Evolutionary conservation across 2,329 filamentous ascomycete genomes (phyloP), one percentile per base, ranked within the genome.

Genomic region (Leptosphaerulina australis): DNA sequence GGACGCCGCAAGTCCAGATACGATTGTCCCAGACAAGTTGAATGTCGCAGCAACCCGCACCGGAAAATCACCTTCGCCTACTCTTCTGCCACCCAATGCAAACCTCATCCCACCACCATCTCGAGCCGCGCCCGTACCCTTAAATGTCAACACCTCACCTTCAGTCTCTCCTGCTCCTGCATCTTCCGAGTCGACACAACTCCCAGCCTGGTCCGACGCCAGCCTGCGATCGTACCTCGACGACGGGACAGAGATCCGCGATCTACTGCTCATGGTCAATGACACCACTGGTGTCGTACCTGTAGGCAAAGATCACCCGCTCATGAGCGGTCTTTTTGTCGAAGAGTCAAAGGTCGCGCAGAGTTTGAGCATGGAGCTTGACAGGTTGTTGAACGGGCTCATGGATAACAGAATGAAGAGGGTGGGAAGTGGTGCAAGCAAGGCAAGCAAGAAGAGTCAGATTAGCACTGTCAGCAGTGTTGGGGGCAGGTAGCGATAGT

Each of bases 201-300:
- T 82, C 15, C 81, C 86, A 20, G 83, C 85, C 0, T 99, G 94
- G 94, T 93, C 91, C 55, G 93, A 97, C 71, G 81, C 85, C 47
- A 90, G 86, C 62, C 82, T 99, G 21, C 85, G 91, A 52, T 87
- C 89, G 11, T 99, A 97, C 74, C 88, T 97, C 64, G 93, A 97
- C 60, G 91, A 94, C 60, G 86, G 90, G 53, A 86, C 87, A 25
- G 91, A 96, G 56, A 91, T 99, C 60, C 85, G 90, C 40, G 93
- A 99, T 69, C 83, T 97, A 69, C 81, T 97, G 41, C 83, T 92
- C 28, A 88, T 99, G 53, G 91, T 99, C 21, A 92, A 96, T 68
- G 92, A 97, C 74, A 96, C 92, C 71, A 88, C 86, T 11, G 89
- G 92, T 51, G 86, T 95, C 12, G 82, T 85, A 31, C 88, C 91